Evolutionary conservation across 1,284 basidiomycete genomes (phyloP).

Genomic region (Xerocomus amazonicus): DNA sequence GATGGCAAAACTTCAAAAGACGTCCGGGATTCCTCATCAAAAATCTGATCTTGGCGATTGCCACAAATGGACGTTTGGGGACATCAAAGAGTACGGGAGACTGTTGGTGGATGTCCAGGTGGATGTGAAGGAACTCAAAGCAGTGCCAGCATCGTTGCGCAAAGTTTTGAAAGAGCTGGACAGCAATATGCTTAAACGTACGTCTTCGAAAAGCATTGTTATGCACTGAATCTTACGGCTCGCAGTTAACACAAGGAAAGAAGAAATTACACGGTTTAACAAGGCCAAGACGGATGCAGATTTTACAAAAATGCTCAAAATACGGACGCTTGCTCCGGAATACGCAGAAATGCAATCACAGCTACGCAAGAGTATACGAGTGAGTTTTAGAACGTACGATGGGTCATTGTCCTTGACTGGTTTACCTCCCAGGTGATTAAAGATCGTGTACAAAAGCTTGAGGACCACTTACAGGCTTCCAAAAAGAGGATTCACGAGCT

Average conservation of each 20-base stretch:
- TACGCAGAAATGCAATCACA: conserved; percentile 80
- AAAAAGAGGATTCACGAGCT: conserved; percentile 68
- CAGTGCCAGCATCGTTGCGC: conserved; percentile 39
- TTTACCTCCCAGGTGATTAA: conserved; percentile 49
- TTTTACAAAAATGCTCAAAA: conserved; percentile 76
- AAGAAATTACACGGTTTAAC: conserved; percentile 73
- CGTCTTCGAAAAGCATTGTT: conserved; percentile 6
- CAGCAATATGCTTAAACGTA: conserved; percentile 66
- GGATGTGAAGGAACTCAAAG: conserved; percentile 51
- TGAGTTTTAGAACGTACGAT: conserved; percentile 33
- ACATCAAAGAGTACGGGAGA: conserved; percentile 50
- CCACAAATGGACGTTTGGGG: conserved; percentile 52
- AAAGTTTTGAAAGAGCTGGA: conserved; percentile 52
- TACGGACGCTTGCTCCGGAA: conserved; percentile 83
- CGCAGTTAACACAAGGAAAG: conserved; percentile 66
- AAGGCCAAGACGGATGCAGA: conserved; percentile 73
- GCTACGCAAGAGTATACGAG: conserved; percentile 66
- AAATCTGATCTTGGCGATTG: conserved; percentile 45
- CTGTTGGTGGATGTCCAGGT: conserved; percentile 45
- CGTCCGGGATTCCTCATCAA: conserved; percentile 38
- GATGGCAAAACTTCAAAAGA: conserved; percentile 34
- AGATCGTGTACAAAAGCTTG: conserved; percentile 73
- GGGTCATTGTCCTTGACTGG: conserved; percentile 5
- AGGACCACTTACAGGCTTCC: conserved; percentile 63
- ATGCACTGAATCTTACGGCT: conserved; percentile 1